A percentile compares a stretch with the other conserved stretches of the same genome.
These are phyloP conservation scores for Monilinia polystroma DNA, from an alignment of 2,329 filamentous ascomycete genomes.

Conservation along the genomic window DNA sequence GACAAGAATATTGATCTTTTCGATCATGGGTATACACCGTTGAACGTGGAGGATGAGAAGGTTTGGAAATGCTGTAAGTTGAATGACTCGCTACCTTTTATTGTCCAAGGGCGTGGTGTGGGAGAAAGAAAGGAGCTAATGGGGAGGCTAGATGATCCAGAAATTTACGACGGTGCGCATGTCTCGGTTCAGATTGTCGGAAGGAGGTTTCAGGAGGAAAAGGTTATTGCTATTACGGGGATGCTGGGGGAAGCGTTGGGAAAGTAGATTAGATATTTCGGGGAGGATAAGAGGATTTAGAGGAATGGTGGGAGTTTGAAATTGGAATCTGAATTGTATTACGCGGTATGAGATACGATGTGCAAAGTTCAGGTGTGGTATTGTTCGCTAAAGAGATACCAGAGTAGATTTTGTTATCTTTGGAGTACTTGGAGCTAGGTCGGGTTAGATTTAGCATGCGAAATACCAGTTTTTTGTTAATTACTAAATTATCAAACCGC, in stretches of 20 bases:
- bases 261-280: background rate
- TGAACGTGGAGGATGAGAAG: slow-evolving; percentile 36
- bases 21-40: slow-evolving; percentile 31
- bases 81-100: background rate
- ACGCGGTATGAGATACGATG: background rate
- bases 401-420: background rate
- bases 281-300: too few relatives aligned
- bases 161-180: slow-evolving; percentile 38
- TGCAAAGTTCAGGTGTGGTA: background rate
- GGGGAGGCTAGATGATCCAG: slow-evolving; percentile 20
- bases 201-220: slow-evolving; percentile 39
- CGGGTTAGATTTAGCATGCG: background rate
- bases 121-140: slow-evolving; percentile 4
- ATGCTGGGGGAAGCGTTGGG: slow-evolving; percentile 40
- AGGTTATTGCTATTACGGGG: slow-evolving; percentile 42
- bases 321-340: background rate
- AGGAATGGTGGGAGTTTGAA: too few relatives aligned
- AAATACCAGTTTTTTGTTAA: background rate
- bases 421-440: background rate
- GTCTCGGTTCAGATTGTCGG: slow-evolving; percentile 38
- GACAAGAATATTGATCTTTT: slow-evolving; percentile 43
- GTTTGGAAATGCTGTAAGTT: slow-evolving; percentile 39
- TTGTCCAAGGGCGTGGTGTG: background rate
- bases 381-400: background rate
- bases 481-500: too few relatives aligned